Conservation (phyloP, 2,329 filamentous ascomycete genomes). For the Cercospora sp. region DNA sequence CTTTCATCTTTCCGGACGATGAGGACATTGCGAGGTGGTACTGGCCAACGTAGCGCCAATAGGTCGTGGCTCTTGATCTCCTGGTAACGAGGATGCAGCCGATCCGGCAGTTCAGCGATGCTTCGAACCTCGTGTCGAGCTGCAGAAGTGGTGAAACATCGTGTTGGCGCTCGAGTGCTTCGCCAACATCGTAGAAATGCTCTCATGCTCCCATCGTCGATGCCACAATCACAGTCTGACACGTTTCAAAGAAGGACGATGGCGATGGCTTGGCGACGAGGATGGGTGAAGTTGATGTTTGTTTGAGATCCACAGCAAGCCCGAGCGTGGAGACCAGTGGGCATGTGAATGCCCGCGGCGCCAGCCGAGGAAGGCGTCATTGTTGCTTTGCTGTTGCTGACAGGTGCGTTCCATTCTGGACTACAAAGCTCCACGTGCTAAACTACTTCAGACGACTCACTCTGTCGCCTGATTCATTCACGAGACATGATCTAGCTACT, state of each 20-base stretch:
- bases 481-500: constrained; percentile 10
- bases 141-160: constrained; percentile 54
- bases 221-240: background rate
- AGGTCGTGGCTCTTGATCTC: constrained; percentile 61
- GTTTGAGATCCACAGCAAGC: background rate
- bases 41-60: constrained; percentile 66
- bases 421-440: constrained; percentile 6
- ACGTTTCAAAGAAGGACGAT: background rate
- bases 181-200: constrained; percentile 30
- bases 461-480: constrained; percentile 13
- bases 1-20: constrained; percentile 67
- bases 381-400: constrained; percentile 10
- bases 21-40: constrained; percentile 67
- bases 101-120: constrained; percentile 52
- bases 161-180: constrained; percentile 27
- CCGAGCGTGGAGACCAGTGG: background rate
- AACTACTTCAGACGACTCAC: constrained; percentile 7
- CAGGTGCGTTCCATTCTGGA: constrained; percentile 3
- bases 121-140: constrained; percentile 53
- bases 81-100: constrained; percentile 64
- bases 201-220: constrained; percentile 37
- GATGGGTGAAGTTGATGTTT: constrained; percentile 1
- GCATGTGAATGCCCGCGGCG: background rate
- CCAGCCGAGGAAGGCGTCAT: constrained; percentile 7
- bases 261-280: background rate